A percentile compares a stretch with the other conserved stretches of the same genome.
Evolutionary conservation across 768 basidiomycete species (phyloP).

Genomic region (Mrakia blollopis): DNA sequence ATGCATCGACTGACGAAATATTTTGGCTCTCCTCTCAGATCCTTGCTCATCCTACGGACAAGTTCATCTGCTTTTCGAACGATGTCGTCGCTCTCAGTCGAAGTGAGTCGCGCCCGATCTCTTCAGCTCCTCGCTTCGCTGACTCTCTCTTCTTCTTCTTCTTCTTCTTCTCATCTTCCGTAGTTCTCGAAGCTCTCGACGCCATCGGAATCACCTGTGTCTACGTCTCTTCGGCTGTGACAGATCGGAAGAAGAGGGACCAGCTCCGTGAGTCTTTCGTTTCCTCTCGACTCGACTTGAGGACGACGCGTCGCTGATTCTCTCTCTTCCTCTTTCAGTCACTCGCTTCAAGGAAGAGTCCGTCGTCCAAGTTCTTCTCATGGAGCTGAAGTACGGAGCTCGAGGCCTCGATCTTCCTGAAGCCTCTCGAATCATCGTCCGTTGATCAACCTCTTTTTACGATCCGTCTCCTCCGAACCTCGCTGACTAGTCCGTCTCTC

Average conservation of each 20-base stretch:
- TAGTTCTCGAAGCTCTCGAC: conserved; percentile 10
- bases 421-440: conserved; percentile 16
- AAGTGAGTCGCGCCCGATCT: neutral
- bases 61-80: conserved; percentile 18
- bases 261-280: neutral
- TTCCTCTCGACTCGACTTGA: too few species aligned
- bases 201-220: neutral
- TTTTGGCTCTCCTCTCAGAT: neutral
- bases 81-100: conserved; percentile 10
- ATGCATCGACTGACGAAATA: too few species aligned
- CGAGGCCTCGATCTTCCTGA: conserved; percentile 3
- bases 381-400: conserved; percentile 17
- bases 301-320: neutral
- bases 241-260: neutral
- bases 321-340: neutral
- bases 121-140: neutral
- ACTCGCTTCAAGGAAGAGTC: neutral
- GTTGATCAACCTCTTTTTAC: neutral
- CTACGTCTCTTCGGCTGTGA: neutral
- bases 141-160: neutral
- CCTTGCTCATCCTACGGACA: neutral
- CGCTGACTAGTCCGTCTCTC: neutral
- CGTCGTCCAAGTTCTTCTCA: conserved; percentile 3
- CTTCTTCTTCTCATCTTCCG: neutral
- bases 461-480: neutral